Evolutionary conservation across 108 stramenopile species (phyloP).

Genomic region (Conticribra guillardii): DNA sequence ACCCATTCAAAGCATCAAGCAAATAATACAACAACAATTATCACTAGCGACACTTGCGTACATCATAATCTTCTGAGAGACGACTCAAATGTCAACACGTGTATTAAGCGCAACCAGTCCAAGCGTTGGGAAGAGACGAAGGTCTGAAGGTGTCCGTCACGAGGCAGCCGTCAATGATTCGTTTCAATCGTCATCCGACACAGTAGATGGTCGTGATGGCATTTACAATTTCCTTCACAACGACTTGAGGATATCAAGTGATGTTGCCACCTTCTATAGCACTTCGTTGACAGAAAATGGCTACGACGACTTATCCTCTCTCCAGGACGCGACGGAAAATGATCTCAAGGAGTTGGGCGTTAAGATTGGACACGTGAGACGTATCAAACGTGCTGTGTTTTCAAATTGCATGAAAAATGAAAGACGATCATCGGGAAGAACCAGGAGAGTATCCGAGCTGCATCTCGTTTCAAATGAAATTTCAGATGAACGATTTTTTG

Average conservation of each 20-base stretch:
- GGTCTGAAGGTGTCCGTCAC: conserved; percentile 9
- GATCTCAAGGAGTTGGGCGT: conserved; percentile 52
- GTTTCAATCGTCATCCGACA: conserved; percentile 15
- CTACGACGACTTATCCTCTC: conserved; percentile 51
- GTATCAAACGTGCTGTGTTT: conserved; percentile 49
- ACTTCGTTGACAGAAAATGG: conserved; percentile 43
- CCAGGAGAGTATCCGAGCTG: conserved; percentile 4
- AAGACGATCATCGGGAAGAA: conserved; percentile 12
- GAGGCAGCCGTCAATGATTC: conserved; percentile 1
- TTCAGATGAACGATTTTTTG: conserved; percentile 9
- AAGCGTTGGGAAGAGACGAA: not conserved
- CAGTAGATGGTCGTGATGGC: conserved; percentile 18
- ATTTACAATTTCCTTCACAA: conserved; percentile 45
- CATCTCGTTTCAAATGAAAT: conserved; percentile 5
- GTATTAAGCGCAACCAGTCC: not conserved
- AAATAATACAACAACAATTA: not conserved
- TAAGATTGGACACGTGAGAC: conserved; percentile 53
- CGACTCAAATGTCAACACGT: not conserved
- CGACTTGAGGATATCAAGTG: conserved; percentile 42
- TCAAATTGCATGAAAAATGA: conserved; percentile 41
- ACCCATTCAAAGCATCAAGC: not conserved
- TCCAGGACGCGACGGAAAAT: conserved; percentile 52
- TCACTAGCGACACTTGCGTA: too few species aligned
- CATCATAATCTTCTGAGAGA: too few species aligned
- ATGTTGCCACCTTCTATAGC: conserved; percentile 38